Base-by-base conservation (phyloP, 805 yeast species). In the Starmerella riodocensis region DNA sequence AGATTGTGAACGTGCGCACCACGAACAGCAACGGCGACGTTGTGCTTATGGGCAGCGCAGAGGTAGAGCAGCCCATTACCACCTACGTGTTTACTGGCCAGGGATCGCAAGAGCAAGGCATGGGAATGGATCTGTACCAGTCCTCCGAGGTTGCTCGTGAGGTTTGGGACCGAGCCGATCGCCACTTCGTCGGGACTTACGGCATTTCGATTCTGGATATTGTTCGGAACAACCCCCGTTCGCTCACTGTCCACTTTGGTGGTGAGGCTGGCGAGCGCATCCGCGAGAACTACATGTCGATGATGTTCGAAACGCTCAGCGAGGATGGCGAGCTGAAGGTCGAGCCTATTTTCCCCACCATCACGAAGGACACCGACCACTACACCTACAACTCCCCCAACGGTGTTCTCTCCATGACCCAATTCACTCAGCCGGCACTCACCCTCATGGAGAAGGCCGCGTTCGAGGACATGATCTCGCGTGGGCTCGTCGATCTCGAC, bases 101-200 rank as follows among this genome's bases (percentile, higher is more conserved):
- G 71, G 99, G 99, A 63, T 88, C 98, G 45, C 99, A 91, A 66
- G 98, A 93, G 64, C 98, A 93, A 69, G 96, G 96, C 61, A 91
- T 91, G 99, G 98, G 99, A 71, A 91, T 91, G 99, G 98, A 91
- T 63, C 73, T 91, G 59, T 91, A 91, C 64, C 77, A 76, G 50
- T 71, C 80, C 30, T 81, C 94, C 36, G 85, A 74, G 23, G 95
- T 91, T 60, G 98, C 99, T 39, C 76, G 76, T 56, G 75, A 74
- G 48, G 96, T 91, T 47, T 91, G 99, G 98, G 97, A 91, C 62
- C 80, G 84, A 60, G 99, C 99, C 46, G 98, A 91, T 61, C 61
- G 63, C 43, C 98, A 93, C 64, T 91, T 93, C 69, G 70, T 84
- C 59, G 69, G 75, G 57, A 86, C 88, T 61, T 91, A 91, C 57